phyloP scores from a whole-genome alignment of 176 grass and related monocot species.

The Rhipidocladum racemiflorum region DNA sequence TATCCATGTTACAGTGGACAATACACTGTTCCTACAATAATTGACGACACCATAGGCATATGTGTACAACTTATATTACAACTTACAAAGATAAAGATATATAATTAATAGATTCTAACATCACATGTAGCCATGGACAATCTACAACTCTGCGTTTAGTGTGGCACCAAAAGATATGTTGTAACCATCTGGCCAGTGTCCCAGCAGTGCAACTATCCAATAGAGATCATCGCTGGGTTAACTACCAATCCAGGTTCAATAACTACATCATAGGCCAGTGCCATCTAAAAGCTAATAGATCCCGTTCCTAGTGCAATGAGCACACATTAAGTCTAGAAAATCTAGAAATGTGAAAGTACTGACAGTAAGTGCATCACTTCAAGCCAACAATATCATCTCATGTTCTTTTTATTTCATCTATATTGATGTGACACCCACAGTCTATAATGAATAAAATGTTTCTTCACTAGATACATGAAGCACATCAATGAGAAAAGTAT shows the following conservation, averaged over 20 bases:
- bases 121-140: neutral
- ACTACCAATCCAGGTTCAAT: neutral
- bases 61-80: neutral
- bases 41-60: neutral
- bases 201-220: neutral
- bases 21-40: neutral
- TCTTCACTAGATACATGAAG: neutral
- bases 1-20: neutral
- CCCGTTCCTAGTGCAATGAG: neutral
- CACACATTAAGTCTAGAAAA: neutral
- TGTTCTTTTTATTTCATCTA: conserved; percentile 6
- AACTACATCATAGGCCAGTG: conserved; percentile 6
- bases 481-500: neutral
- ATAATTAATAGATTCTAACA: neutral
- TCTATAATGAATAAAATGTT: conserved; percentile 8
- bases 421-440: neutral
- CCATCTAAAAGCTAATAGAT: neutral
- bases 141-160: neutral
- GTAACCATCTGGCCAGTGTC: neutral
- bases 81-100: neutral
- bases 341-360: neutral
- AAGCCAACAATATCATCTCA: neutral
- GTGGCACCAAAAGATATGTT: neutral
- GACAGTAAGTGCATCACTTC: neutral
- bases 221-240: neutral